Base-by-base conservation (phyloP, 2,329 filamentous ascomycete species). In the Neophaeococcomyces aloes region DNA sequence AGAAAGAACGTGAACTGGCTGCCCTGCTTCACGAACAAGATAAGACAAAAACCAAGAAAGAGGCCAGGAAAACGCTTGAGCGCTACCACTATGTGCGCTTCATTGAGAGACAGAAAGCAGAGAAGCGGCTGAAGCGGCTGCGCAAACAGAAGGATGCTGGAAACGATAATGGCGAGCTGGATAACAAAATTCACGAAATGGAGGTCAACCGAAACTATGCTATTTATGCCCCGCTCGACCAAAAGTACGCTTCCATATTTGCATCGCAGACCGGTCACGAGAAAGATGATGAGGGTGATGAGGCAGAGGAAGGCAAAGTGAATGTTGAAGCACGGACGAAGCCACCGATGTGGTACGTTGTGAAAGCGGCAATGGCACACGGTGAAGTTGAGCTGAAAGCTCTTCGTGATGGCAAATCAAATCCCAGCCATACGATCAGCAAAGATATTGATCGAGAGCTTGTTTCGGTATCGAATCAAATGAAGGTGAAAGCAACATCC, bases 11-110 rank as follows among this genome's bases (percentile, higher is more conserved):
- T 34, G 76, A 76, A 38, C 57, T 81, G 18, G 65, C 66, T 44
- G 71, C 69, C 1, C 74, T 74, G 44, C 65, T 76, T 54, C 68
- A 70, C 41, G 77, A 80, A 50, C 58, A 81, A 40, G 65, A 62
- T 13, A 65, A 69, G 18, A 65, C 68, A 44, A 65, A 69, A 44
- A 58, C 60, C 18, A 68, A 71, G 42, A 66, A 73, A 52, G 62
- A 69, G 52, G 66, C 68, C 51, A 67, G 65, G 37, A 70, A 72
- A 47, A 71, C 78, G 64, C 78, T 80, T 47, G 66, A 67, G 46
- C 72, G 70, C 56, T 81, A 79, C 56, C 77, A 81, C 56, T 79
- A 78, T 61, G 70, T 80, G n/a, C 63, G 77, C n/a, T 81, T 81
- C 56, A 70, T 81, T 48, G 77, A 56, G 45, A 48, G 52, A 15